Percentiles rank a stretch among this genome's conserved stretches.
Conservation (phyloP, 495 filamentous ascomycete species). For the Aspergillus hancockii region DNA sequence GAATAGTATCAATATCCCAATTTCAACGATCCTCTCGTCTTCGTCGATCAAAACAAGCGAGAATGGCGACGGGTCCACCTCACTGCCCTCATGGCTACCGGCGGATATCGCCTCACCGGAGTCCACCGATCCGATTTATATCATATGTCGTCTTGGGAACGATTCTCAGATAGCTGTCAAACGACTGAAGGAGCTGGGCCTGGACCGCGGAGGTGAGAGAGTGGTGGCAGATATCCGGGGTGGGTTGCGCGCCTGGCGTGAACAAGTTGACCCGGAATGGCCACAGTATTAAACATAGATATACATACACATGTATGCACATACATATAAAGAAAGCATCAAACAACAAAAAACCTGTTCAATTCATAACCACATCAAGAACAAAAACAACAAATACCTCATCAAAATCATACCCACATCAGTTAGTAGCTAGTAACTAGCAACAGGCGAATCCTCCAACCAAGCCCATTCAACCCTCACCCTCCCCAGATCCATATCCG, state of each 20-base stretch:
- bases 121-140: constrained; percentile 56
- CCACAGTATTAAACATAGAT: constrained; percentile 56
- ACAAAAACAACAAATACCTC: neutral
- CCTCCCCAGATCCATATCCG: constrained; percentile 54
- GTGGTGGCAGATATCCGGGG: constrained; percentile 77
- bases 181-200: constrained; percentile 65
- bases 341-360: neutral
- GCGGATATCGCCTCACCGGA: constrained; percentile 24
- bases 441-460: constrained; percentile 43
- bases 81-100: constrained; percentile 48
- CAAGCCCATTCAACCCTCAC: constrained; percentile 69
- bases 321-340: neutral
- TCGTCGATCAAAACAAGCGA: constrained; percentile 5
- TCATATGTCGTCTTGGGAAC: constrained; percentile 84
- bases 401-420: constrained; percentile 3
- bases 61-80: constrained; percentile 13
- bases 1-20: constrained; percentile 76
- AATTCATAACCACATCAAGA: neutral
- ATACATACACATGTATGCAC: neutral
- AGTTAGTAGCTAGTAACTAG: constrained; percentile 12
- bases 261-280: constrained; percentile 70
- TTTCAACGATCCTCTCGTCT: constrained; percentile 55
- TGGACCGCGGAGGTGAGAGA: constrained; percentile 56
- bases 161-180: constrained; percentile 82
- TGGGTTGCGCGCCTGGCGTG: constrained; percentile 82